phyloP scores from a whole-genome alignment of 306 rosid genomes.

The Erythrophleum fordii region DNA sequence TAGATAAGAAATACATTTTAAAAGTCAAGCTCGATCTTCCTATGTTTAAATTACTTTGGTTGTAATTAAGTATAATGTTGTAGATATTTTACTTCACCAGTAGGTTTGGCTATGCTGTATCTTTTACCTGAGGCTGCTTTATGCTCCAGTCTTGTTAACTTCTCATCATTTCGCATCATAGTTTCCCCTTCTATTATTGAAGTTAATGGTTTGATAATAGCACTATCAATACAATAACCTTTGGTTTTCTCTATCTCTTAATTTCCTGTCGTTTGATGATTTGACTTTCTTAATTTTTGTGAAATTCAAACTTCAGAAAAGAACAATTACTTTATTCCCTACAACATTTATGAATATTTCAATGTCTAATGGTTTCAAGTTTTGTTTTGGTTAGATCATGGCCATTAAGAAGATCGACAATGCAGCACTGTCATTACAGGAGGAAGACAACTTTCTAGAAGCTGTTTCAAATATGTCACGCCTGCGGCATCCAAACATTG shows the following conservation, averaged over 20 bases:
- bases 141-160: neutral
- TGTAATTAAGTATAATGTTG: neutral
- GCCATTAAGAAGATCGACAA: constrained; percentile 95
- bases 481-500: constrained; percentile 88
- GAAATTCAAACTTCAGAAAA: constrained; percentile 1
- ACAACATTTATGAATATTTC: neutral
- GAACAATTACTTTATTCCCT: neutral
- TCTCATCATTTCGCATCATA: neutral
- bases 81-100: neutral
- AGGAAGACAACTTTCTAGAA: constrained; percentile 94
- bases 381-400: constrained; percentile 60
- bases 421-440: constrained; percentile 92
- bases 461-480: constrained; percentile 93
- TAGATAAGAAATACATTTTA: neutral
- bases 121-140: neutral
- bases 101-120: constrained; percentile 18
- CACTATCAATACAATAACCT: neutral
- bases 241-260: neutral
- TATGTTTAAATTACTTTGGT: neutral
- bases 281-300: neutral
- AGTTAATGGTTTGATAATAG: neutral
- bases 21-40: neutral
- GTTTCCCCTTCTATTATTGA: neutral
- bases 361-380: constrained; percentile 23
- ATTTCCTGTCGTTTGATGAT: neutral